Evolutionary conservation across 2,329 filamentous ascomycete species (phyloP).

Genomic region (Cercospora zeina): DNA sequence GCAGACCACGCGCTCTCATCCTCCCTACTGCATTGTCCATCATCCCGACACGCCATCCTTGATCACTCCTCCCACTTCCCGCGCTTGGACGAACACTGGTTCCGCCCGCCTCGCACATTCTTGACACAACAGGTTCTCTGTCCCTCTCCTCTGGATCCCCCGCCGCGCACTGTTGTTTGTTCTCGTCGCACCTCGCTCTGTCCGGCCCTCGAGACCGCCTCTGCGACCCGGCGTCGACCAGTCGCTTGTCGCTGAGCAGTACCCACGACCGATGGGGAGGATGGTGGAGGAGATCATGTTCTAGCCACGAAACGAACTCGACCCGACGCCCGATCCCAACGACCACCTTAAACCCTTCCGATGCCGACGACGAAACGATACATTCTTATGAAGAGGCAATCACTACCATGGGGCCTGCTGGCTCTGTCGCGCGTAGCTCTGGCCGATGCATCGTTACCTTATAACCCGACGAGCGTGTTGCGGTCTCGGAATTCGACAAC

Average conservation of each 20-base stretch:
- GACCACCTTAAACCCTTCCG: slow-evolving; percentile 13
- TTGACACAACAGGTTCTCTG: slow-evolving; percentile 11
- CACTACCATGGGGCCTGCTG: slow-evolving; percentile 31
- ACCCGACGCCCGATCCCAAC: slow-evolving; percentile 11
- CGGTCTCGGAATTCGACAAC: slow-evolving; percentile 54
- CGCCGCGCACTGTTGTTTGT: slow-evolving; percentile 11
- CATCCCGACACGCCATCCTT: background rate
- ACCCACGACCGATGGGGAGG: background rate
- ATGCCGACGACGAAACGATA: slow-evolving; percentile 1
- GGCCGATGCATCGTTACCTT: slow-evolving; percentile 57
- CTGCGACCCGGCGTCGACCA: background rate
- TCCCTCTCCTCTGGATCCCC: slow-evolving; percentile 3
- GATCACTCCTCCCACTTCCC: background rate
- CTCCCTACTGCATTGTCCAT: background rate
- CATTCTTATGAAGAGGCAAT: slow-evolving; percentile 26
- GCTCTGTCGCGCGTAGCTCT: slow-evolving; percentile 30
- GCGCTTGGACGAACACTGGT: background rate
- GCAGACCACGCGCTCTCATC: background rate
- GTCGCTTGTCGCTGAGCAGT: background rate
- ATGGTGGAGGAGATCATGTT: slow-evolving; percentile 21
- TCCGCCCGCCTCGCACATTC: slow-evolving; percentile 19
- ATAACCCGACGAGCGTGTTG: slow-evolving; percentile 74
- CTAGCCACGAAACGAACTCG: slow-evolving; percentile 18
- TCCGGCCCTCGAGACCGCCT: slow-evolving; percentile 5
- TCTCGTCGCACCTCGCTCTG: slow-evolving; percentile 14